Evolutionary conservation across 2,329 filamentous ascomycete genomes (phyloP), one percentile per base, ranked within the genome.

Genomic region (Colletotrichum navitas): DNA sequence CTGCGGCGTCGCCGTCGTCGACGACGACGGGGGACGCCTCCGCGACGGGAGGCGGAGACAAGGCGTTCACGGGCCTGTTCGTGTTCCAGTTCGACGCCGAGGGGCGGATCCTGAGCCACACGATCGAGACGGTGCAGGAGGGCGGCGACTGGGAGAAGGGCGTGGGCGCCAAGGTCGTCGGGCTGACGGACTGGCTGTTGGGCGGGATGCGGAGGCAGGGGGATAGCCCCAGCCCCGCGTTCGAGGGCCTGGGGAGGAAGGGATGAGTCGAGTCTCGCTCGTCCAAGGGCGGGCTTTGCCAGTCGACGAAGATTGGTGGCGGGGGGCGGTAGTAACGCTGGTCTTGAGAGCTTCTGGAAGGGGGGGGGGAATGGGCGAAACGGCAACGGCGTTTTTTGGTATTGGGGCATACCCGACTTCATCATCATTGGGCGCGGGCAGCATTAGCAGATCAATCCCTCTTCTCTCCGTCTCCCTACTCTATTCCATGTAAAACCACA

Each of bases 21-120:
- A 21, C 76, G 75, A 18, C 76, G 77, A 74, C 76, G n/a, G n/a
- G n/a, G n/a, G n/a, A n/a, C n/a, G n/a, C n/a, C n/a, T n/a, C n/a
- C n/a, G n/a, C n/a, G 26, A 78, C 77, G 4, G 81, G 78, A 5
- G 88, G 89, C 67, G 87, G 89, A 61, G 88, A 89, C 72, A 92
- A 93, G 77, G 92, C 95, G 78, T 98, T 98, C 76, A 93, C 91
- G 1, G 96, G 96, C 0, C 82, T 98, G 14, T 99, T 98, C 81
- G 92, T 97, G 71, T 99, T 99, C 80, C 94, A 97, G 75, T 99
- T 99, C 79, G 96, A 98, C 78, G 87, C 90, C 58, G 89, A 97
- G 76, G 96, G 96, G 1, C 88, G 94, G 74, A 90, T 99, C 45
- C 82, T 93, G 59, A 94, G 90, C 75, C 96, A 98, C 81, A 97